A percentile compares a stretch with the other conserved stretches of the same genome.
These are phyloP conservation scores for Cladosporium sp. DNA, from an alignment of 2,329 filamentous ascomycete genomes.

Conservation along the genomic window DNA sequence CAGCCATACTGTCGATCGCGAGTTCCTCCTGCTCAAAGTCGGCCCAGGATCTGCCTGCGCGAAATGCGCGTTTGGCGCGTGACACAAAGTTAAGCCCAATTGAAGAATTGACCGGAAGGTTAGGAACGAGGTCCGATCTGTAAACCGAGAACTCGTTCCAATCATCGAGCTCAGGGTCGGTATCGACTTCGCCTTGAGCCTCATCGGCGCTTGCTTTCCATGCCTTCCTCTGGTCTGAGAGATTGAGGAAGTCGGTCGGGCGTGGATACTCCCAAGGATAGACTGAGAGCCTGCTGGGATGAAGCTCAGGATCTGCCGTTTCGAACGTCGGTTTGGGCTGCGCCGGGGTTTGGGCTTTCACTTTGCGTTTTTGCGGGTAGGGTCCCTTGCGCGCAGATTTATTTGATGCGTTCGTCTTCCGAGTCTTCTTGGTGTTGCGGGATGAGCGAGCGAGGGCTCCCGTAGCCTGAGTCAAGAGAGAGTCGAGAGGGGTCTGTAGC, in stretches of 20 bases:
- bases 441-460: background rate
- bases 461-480: too few relatives aligned
- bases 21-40: constrained; percentile 22
- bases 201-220: constrained; percentile 15
- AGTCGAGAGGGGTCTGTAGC: too few relatives aligned
- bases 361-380: background rate
- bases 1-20: constrained; percentile 13
- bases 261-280: constrained; percentile 14
- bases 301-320: background rate
- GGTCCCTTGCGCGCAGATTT: background rate
- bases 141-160: constrained; percentile 19
- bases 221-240: constrained; percentile 4
- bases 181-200: constrained; percentile 1
- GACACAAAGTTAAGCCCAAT: constrained; percentile 19
- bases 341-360: background rate
- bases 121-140: background rate
- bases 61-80: constrained; percentile 21
- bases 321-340: background rate
- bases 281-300: constrained; percentile 12
- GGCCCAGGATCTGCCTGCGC: constrained; percentile 16
- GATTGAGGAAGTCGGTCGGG: constrained; percentile 10
- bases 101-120: background rate
- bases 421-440: background rate
- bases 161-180: constrained; percentile 19
- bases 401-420: background rate